phyloP scores from a whole-genome alignment of 768 basidiomycete species.

The Cubamyces lactineus region DNA sequence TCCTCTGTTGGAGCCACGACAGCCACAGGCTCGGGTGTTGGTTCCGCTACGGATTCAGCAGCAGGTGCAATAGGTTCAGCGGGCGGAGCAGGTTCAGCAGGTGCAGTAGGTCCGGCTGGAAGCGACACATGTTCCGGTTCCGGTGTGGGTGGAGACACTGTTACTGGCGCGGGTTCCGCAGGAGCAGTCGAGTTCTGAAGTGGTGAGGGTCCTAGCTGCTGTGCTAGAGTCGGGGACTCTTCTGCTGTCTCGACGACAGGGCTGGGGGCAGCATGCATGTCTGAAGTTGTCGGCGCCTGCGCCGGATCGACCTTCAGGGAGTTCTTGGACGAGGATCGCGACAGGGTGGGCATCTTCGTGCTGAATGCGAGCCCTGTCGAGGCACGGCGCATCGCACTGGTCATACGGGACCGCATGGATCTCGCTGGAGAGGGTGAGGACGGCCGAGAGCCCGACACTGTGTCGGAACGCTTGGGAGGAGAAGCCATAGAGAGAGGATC shows the following conservation, averaged over 20 bases:
- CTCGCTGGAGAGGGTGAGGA: constrained; percentile 27
- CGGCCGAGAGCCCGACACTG: constrained; percentile 20
- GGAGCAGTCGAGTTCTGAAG: constrained; percentile 22
- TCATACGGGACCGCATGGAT: constrained; percentile 60
- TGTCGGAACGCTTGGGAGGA: constrained; percentile 20
- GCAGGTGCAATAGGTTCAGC: neutral
- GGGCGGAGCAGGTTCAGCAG: neutral
- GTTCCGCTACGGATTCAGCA: neutral
- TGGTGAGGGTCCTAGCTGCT: constrained; percentile 30
- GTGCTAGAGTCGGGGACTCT: constrained; percentile 18
- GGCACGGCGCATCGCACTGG: constrained; percentile 60
- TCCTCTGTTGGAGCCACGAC: neutral
- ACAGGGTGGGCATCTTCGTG: constrained; percentile 17
- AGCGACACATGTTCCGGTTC: constrained; percentile 11
- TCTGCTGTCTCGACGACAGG: constrained; percentile 62
- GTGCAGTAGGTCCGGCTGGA: neutral
- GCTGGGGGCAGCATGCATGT: constrained; percentile 46
- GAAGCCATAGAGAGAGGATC: constrained; percentile 22
- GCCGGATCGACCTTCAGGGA: constrained; percentile 39
- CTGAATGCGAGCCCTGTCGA: constrained; percentile 55
- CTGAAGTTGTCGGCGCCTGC: constrained; percentile 32
- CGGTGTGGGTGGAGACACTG: constrained; percentile 14
- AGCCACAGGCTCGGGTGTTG: neutral
- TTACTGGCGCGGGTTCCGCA: neutral
- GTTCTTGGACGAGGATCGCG: constrained; percentile 29